Conservation (phyloP, 345 rosid genomes). For the Noccaea bulbosa region DNA sequence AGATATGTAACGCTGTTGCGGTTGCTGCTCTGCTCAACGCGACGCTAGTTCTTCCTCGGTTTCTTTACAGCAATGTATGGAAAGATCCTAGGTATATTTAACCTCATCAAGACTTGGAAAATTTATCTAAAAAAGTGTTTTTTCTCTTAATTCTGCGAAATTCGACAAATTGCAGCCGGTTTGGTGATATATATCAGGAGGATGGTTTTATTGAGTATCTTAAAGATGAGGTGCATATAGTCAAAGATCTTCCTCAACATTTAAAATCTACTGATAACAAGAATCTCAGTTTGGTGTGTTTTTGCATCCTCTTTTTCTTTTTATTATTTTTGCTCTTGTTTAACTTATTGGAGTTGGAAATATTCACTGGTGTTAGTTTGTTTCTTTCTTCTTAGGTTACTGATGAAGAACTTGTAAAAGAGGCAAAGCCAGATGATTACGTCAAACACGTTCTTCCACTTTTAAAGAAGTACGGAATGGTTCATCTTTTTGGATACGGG, state of each 20-base stretch:
- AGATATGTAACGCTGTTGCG: constrained; percentile 86
- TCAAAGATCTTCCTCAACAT: constrained; percentile 78
- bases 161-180: constrained; percentile 60
- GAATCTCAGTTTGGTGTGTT: constrained; percentile 69
- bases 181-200: constrained; percentile 83
- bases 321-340: too few relatives aligned
- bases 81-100: constrained; percentile 82
- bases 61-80: constrained; percentile 98
- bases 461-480: constrained; percentile 58
- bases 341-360: neutral
- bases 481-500: constrained; percentile 88
- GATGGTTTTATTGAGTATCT: constrained; percentile 59
- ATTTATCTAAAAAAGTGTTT: neutral
- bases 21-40: constrained; percentile 83
- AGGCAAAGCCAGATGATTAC: constrained; percentile 76
- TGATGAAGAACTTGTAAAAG: constrained; percentile 80
- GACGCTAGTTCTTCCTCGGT: constrained; percentile 75
- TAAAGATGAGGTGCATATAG: constrained; percentile 65
- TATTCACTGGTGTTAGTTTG: neutral
- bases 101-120: constrained; percentile 22
- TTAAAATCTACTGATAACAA: constrained; percentile 58
- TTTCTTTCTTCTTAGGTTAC: constrained; percentile 59
- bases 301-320: constrained; percentile 1
- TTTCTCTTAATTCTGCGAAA: neutral
- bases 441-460: constrained; percentile 63